Percentiles rank a stretch among this genome's conserved stretches.
Evolutionary conservation across 2,329 filamentous ascomycete genomes (phyloP).

Genomic region (Penicillium sp.): DNA sequence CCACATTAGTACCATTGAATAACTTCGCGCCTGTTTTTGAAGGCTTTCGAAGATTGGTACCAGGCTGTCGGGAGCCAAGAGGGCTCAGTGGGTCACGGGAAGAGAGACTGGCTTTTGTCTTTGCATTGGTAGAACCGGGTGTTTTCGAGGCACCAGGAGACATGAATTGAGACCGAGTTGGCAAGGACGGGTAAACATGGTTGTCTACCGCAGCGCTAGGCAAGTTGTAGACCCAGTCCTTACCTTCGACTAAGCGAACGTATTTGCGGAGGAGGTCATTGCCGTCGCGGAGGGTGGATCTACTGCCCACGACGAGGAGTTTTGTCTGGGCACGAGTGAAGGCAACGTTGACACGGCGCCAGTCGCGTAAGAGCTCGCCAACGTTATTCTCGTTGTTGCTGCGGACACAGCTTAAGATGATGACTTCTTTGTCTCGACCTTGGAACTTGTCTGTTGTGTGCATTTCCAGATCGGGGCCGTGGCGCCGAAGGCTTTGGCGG

Average conservation of each 20-base stretch:
- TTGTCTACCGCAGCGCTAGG: conserved; percentile 62
- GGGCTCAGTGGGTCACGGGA: conserved; percentile 34
- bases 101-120: neutral
- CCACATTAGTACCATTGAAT: conserved; percentile 52
- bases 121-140: conserved; percentile 5
- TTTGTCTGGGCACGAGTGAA: conserved; percentile 93
- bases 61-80: conserved; percentile 27
- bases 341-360: conserved; percentile 91
- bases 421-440: conserved; percentile 90
- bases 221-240: conserved; percentile 78
- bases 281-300: conserved; percentile 66
- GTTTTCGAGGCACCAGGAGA: conserved; percentile 9
- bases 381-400: conserved; percentile 80
- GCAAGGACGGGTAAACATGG: conserved; percentile 64
- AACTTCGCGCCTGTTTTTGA: conserved; percentile 62
- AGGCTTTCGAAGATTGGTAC: conserved; percentile 50
- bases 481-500: conserved; percentile 66
- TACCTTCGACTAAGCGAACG: conserved; percentile 72
- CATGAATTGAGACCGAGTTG: conserved; percentile 27
- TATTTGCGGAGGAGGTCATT: conserved; percentile 78
- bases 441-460: conserved; percentile 98
- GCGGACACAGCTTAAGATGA: conserved; percentile 83
- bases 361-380: conserved; percentile 89
- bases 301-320: conserved; percentile 82
- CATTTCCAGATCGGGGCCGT: conserved; percentile 73